Conservation (phyloP, 805 yeast species). For the Jamesozyma spencerorum region DNA sequence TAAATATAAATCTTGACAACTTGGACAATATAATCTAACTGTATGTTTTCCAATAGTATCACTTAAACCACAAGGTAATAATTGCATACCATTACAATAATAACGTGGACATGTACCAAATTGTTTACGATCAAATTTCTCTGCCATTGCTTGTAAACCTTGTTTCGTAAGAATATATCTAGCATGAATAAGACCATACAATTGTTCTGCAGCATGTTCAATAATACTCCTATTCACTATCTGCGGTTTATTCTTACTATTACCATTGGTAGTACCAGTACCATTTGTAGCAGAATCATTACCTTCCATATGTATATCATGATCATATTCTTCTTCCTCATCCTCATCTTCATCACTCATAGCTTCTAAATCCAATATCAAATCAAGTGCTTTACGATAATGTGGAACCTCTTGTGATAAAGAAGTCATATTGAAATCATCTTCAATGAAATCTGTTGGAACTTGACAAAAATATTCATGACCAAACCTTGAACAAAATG, state of each 20-base stretch:
- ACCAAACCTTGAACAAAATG: slow-evolving; percentile 68
- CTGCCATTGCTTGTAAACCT: slow-evolving; percentile 87
- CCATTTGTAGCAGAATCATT: slow-evolving; percentile 3
- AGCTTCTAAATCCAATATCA: slow-evolving; percentile 74
- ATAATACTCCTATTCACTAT: slow-evolving; percentile 50
- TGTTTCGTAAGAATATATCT: slow-evolving; percentile 81
- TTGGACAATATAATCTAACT: slow-evolving; percentile 86
- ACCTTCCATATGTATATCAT: slow-evolving; percentile 9
- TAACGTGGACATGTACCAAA: slow-evolving; percentile 91
- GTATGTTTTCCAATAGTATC: slow-evolving; percentile 90
- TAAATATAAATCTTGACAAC: slow-evolving; percentile 83
- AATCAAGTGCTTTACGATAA: slow-evolving; percentile 84
- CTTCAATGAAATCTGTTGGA: slow-evolving; percentile 85
- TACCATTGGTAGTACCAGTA: slow-evolving; percentile 9
- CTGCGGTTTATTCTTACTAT: slow-evolving; percentile 28
- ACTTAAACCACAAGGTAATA: slow-evolving; percentile 84
- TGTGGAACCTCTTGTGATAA: slow-evolving; percentile 76
- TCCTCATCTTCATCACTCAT: slow-evolving; percentile 32
- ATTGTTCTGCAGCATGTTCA: slow-evolving; percentile 82
- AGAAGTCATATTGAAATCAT: slow-evolving; percentile 93
- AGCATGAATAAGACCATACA: slow-evolving; percentile 92
- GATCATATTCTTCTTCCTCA: slow-evolving; percentile 12
- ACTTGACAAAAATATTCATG: slow-evolving; percentile 91
- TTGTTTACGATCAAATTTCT: slow-evolving; percentile 77
- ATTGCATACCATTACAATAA: slow-evolving; percentile 79